Percentiles rank a stretch among this genome's conserved stretches.
These are phyloP conservation scores for Paracorniculantispora psalliotae DNA, from an alignment of 2,329 filamentous ascomycete species.

Conservation along the genomic window DNA sequence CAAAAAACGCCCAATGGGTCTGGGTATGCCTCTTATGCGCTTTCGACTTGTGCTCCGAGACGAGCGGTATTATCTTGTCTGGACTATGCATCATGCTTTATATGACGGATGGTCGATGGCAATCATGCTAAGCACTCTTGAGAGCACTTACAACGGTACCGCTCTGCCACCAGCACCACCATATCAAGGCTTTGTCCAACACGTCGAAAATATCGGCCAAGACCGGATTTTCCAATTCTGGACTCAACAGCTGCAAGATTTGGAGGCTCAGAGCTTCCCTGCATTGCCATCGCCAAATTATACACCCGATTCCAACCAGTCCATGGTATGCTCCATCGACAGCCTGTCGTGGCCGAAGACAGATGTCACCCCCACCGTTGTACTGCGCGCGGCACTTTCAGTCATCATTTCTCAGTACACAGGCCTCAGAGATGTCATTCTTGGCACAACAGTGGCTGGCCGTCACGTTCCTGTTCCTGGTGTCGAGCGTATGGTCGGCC, in stretches of 20 bases:
- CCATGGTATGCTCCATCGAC: background rate
- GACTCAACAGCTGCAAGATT: background rate
- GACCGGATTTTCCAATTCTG: background rate
- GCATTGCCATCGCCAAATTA: background rate
- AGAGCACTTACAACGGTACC: constrained; percentile 17
- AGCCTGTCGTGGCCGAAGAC: background rate
- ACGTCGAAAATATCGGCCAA: constrained; percentile 16
- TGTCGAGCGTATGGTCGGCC: constrained; percentile 24
- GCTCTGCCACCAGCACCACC: constrained; percentile 20
- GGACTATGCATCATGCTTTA: constrained; percentile 34
- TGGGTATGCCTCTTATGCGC: constrained; percentile 16
- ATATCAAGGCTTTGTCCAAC: constrained; percentile 39
- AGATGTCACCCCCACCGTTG: constrained; percentile 18
- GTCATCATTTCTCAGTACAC: constrained; percentile 34
- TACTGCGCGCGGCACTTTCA: constrained; percentile 24
- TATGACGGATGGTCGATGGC: constrained; percentile 51
- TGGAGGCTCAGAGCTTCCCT: background rate
- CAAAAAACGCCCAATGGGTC: constrained; percentile 11
- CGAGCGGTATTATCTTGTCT: constrained; percentile 13
- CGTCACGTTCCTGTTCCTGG: constrained; percentile 23
- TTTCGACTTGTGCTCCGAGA: constrained; percentile 9
- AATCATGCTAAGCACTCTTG: constrained; percentile 21
- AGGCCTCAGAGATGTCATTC: constrained; percentile 27
- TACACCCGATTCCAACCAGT: constrained; percentile 10
- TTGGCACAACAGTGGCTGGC: constrained; percentile 24